Conservation (phyloP, 2,329 filamentous ascomycete species). For the Aureobasidium sp. region DNA sequence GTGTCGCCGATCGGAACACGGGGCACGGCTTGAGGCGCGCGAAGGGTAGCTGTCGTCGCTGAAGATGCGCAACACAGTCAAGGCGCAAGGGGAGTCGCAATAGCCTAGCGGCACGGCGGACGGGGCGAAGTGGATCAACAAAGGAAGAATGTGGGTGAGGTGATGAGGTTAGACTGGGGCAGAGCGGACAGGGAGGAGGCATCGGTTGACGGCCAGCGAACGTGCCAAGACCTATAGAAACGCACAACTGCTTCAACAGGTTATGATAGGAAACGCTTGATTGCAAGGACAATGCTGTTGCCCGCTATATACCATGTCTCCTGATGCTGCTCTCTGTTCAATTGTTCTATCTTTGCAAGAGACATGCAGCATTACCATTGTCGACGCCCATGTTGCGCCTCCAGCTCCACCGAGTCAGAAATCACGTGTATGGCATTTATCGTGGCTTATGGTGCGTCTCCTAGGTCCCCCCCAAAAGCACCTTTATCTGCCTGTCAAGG, state of each 20-base stretch:
- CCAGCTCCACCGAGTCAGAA: neutral
- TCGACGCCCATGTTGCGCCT: neutral
- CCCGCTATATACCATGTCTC: neutral
- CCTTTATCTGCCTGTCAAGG: neutral
- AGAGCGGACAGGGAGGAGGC: neutral
- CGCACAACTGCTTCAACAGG: neutral
- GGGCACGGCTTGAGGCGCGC: neutral
- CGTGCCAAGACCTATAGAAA: neutral
- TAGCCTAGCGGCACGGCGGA: constrained; percentile 8
- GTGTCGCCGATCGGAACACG: constrained; percentile 7
- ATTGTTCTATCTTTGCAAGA: neutral
- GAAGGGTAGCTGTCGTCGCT: neutral
- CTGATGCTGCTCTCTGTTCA: neutral
- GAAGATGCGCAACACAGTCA: neutral
- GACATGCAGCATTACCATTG: neutral
- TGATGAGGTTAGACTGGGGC: constrained; percentile 4
- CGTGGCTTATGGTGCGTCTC: neutral
- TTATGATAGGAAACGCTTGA: neutral
- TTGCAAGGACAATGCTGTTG: neutral
- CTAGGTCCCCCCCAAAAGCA: neutral
- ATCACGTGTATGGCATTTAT: neutral
- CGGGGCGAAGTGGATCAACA: constrained; percentile 8
- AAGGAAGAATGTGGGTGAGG: constrained; percentile 10
- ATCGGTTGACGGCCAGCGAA: neutral
- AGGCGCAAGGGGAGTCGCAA: constrained; percentile 1